Percentiles rank a stretch among this genome's conserved stretches.
phyloP scores from a whole-genome alignment of 148 eudicot species.

The Hydrangea macrophylla region DNA sequence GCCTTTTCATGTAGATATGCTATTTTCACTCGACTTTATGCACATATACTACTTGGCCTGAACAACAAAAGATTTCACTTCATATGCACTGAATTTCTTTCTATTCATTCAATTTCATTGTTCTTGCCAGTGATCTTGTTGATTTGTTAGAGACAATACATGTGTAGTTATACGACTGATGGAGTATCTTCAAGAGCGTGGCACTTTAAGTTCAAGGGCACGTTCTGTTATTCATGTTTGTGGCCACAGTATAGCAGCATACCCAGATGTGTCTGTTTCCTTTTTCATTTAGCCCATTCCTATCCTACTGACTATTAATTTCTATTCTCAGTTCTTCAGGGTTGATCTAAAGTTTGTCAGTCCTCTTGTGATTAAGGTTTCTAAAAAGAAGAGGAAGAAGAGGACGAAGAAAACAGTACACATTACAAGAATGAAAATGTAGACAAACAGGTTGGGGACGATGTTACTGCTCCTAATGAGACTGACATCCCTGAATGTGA shows the following conservation, averaged over 20 bases:
- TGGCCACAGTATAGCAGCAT: background rate
- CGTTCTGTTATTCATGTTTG: constrained; percentile 12
- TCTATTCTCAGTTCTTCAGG: background rate
- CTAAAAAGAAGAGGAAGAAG: constrained; percentile 65
- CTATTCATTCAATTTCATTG: constrained; percentile 18
- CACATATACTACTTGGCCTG: too few relatives aligned
- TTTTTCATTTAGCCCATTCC: background rate
- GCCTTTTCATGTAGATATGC: background rate
- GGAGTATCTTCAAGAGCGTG: constrained; percentile 90
- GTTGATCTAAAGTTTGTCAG: constrained; percentile 1
- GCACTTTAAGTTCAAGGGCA: constrained; percentile 87
- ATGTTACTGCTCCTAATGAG: constrained; percentile 32
- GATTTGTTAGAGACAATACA: constrained; percentile 81
- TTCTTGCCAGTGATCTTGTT: constrained; percentile 75
- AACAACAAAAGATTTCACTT: too few relatives aligned
- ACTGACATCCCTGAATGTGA: constrained; percentile 23
- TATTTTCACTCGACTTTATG: background rate
- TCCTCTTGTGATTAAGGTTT: constrained; percentile 52
- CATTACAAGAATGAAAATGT: constrained; percentile 31
- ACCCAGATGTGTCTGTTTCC: background rate
- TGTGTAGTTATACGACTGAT: constrained; percentile 70
- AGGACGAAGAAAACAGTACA: constrained; percentile 39
- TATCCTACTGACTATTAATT: background rate
- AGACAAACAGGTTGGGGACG: constrained; percentile 36
- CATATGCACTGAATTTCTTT: constrained; percentile 1